phyloP scores from a whole-genome alignment of 2,329 filamentous ascomycete species.

The Ophiostoma ips region DNA sequence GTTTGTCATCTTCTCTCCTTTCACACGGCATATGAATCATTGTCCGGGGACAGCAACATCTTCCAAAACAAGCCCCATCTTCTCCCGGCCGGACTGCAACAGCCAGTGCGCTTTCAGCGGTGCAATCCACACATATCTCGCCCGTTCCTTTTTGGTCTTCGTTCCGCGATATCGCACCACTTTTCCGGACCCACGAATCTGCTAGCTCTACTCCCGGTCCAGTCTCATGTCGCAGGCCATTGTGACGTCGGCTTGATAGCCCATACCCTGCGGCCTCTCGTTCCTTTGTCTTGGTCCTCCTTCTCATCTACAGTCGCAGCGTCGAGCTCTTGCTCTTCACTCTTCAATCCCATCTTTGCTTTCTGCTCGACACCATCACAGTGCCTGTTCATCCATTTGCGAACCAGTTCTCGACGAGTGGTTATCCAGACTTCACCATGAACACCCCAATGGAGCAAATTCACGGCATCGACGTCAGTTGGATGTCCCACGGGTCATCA shows the following conservation, averaged over 20 bases:
- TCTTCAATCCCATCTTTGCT: background rate
- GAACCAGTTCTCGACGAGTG: background rate
- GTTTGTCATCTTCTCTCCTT: too few relatives aligned
- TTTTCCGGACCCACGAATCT: background rate
- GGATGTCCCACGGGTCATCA: constrained; percentile 71
- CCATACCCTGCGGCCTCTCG: constrained; percentile 1
- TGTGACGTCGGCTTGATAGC: constrained; percentile 9
- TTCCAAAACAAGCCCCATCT: background rate
- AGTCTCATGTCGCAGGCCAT: constrained; percentile 5
- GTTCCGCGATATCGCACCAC: background rate
- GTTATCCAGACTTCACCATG: background rate
- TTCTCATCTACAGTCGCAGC: background rate
- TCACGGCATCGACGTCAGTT: constrained; percentile 75
- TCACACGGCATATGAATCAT: too few relatives aligned
- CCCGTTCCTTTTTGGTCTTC: background rate
- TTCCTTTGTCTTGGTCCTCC: background rate
- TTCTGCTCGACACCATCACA: background rate
- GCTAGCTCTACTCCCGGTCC: background rate
- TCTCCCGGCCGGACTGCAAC: background rate
- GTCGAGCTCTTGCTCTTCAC: background rate
- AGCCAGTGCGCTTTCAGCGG: background rate
- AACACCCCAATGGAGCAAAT: constrained; percentile 54
- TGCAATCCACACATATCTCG: constrained; percentile 1
- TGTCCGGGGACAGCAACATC: background rate
- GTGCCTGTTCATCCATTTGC: background rate